Base-by-base conservation (phyloP, 176 grass and related monocot genomes). In the Tillandsia leiboldiana region DNA sequence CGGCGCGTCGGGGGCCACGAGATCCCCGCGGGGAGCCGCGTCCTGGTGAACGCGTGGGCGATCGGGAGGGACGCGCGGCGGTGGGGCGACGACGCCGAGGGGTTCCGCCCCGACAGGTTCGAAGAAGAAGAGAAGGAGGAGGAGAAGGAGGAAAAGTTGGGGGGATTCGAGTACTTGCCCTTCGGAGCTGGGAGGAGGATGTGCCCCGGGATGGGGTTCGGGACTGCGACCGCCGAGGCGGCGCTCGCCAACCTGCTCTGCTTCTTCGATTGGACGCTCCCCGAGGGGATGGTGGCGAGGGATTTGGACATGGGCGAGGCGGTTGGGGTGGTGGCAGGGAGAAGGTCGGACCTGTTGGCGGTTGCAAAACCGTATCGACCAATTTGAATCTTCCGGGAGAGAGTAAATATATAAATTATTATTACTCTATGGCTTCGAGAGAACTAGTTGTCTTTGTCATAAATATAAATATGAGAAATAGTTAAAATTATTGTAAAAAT, bases 81-180 rank as follows among this genome's bases (percentile, higher is more conserved):
- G 29, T 95, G 90, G 90, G 33, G 33, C 33, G 68, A 80, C 28
- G 73, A 84, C 1, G 80, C 90, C 2, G 58, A 71, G n/a, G 83
- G 73, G 50, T 95, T 95, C 86, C n/a, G 68, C 24, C 90, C 90
- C 13, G 90, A 95, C 67, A 69, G 90, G 28, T 95, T 95, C 27
- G 66, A 67, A 13, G 73, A 74, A 6, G 73, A 17, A 3, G 59
- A 18, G 28, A 53, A 59, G 24, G 59, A 18, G 24, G 59, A 18
- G 28, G 61, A 59, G 20, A 20, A 20, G 47, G 58, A n/a, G 0
- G n/a, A 87, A 11, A 81, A 87, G 22, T 70, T 68, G 1, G 74
- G 78, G 6, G 90, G 90, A 9, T 90, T 87, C 69, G 80, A 90
- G 65, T 70, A 84, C 63, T 73, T 95, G 65, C 86, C 90, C 1